Evolutionary conservation across 805 yeast genomes (phyloP), one percentile per base, ranked within the genome.

Genomic region (Wickerhamiella domercqiae): DNA sequence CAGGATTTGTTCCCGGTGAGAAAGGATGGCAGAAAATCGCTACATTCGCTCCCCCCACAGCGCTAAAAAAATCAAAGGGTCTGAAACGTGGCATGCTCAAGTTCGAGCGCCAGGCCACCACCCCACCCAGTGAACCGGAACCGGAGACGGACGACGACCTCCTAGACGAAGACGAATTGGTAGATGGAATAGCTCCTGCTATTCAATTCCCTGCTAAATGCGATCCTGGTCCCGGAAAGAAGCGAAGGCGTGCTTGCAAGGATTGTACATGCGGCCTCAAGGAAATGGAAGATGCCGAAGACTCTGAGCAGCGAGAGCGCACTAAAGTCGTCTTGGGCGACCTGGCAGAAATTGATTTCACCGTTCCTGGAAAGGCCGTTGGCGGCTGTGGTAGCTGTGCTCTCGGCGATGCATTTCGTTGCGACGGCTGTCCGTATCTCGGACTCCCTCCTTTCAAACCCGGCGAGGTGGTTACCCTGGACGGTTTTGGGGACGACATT

Each of bases 401-500:
- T 0, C 67, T 90, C 35, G 99, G 99, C 32, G 99, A 90, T 58
- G 98, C 98, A 0, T 90, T 90, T 63, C 68, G 99, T 53, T 90
- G 99, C 58, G 94, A 86, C 48, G 96, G 97, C 2, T 90, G 99
- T 61, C 99, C 99, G 29, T 90, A 77, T 60, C 63, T 90, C 47
- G 99, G 99, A 0, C 65, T 90, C 33, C 99, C 99, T 13, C 96
- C 99, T 3, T 90, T 90, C 69, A 84, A 84, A 60, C 98, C 97
- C 1, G 99, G 99, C 37, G 93, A 90, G 61, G 75, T 75, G 7
- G 74, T 90, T 38, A 75, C 78, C 22, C 61, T 87, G 45, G 83
- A 71, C 50, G 70, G 40, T 32, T 47, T 49, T 26, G 54, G 52
- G 29, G 54, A 50, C 40, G 54, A 51, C 32, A 42, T 50, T 17